Base-by-base conservation (phyloP, 2,329 filamentous ascomycete species). In the Bipolaris zeicola region DNA sequence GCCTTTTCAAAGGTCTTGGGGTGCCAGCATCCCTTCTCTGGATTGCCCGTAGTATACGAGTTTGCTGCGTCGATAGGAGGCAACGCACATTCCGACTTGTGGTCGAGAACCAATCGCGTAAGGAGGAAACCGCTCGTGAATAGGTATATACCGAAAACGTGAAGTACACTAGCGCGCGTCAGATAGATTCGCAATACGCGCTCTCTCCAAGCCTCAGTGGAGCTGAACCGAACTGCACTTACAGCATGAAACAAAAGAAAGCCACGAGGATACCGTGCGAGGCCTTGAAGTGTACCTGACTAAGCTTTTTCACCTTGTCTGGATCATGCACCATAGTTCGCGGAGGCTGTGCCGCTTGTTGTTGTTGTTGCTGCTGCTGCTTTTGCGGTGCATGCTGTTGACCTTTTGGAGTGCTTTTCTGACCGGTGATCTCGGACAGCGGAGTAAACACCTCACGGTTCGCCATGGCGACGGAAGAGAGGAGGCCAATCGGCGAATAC, bases 101-200 rank as follows among this genome's bases (percentile, higher is more conserved):
- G 85, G 68, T 92, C 89, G 58, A 91, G 80, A 42, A 95, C 87
- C 33, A 95, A 83, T 56, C 95, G 87, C 53, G 94, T 96, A 63
- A 99, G 85, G 61, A 99, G 86, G 77, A 99, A 99, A 36, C 95
- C 95, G 74, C 89, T 92, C 24, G 92, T 96, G 78, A 99, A 99
- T 72, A 97, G 89, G 73, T 90, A 91, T 68, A 98, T 89, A 57
- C 92, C 94, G 34, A 89, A 80, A 43, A 85, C 81, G 74, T 99
- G 95, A 38, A 97, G 83, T 63, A 84, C 69, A 61, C 86, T 88
- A 65, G 5, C 39, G n/a, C 5, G n/a, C 44, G 47, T 69, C 39
- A 69, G 50, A 33, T 16, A 7, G 24, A 10, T 20, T 18, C n/a
- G 13, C 24, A 31, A 37, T 4, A 14, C 18, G n/a, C 13, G 36